phyloP scores from a whole-genome alignment of 352 stramenopile species.

The Globisporangium uncinulatum region DNA sequence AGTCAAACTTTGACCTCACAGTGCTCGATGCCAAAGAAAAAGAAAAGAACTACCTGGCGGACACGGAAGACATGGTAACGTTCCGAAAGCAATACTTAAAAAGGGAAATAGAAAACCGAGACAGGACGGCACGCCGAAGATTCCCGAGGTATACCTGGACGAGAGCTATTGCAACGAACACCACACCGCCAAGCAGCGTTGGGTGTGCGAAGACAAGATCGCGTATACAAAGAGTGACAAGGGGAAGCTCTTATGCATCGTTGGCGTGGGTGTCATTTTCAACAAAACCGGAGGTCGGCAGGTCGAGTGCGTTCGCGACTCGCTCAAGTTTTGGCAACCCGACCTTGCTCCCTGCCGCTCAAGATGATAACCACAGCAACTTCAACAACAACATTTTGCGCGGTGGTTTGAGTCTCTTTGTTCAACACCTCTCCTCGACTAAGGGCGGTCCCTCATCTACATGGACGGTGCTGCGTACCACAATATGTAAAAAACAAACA shows the following conservation, averaged over 20 bases:
- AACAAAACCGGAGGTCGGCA: neutral
- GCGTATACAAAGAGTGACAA: constrained; percentile 1
- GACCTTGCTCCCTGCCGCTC: neutral
- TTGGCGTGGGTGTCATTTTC: neutral
- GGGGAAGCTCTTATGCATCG: neutral
- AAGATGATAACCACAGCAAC: neutral
- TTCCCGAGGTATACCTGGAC: neutral
- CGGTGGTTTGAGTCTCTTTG: neutral
- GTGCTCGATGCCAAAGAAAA: constrained; percentile 1
- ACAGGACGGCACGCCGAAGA: neutral
- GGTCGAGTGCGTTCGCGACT: neutral
- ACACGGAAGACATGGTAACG: neutral
- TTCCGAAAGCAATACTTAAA: neutral
- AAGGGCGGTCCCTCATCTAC: neutral
- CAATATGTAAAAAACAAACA: neutral
- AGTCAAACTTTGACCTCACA: too few species aligned
- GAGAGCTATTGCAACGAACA: constrained; percentile 2
- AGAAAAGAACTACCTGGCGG: neutral
- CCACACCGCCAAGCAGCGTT: neutral
- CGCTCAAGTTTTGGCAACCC: neutral
- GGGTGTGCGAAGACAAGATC: neutral
- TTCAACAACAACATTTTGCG: constrained; percentile 4
- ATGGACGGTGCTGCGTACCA: neutral
- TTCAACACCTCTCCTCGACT: neutral
- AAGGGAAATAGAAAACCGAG: neutral